Percentiles rank a stretch among this genome's conserved stretches.
Evolutionary conservation across 2,329 filamentous ascomycete genomes (phyloP).

Genomic region (Sporothrix humicola): DNA sequence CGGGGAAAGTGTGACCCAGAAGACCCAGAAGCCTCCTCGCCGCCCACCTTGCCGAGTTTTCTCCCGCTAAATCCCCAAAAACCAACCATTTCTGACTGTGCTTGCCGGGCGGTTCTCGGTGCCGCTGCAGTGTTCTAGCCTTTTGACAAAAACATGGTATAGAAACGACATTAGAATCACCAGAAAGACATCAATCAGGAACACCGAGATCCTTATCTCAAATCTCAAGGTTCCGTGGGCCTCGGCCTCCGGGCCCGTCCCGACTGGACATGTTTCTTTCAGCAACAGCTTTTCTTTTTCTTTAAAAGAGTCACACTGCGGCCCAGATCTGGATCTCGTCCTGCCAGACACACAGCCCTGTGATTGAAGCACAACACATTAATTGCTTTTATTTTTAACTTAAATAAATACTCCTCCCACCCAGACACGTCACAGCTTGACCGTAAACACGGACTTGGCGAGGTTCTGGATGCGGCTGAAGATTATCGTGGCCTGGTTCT

Average conservation of each 20-base stretch:
- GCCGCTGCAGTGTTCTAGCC: not conserved
- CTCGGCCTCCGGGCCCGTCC: not conserved
- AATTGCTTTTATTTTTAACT: no score
- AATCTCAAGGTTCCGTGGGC: not conserved
- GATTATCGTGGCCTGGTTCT: slow-evolving; percentile 12
- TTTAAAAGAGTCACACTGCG: not conserved
- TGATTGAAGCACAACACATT: no score
- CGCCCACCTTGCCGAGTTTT: slow-evolving; percentile 23
- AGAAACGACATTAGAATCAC: not conserved
- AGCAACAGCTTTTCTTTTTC: not conserved
- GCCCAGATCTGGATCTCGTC: not conserved
- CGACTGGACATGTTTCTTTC: not conserved
- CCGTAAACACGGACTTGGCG: not conserved
- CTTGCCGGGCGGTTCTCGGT: slow-evolving; percentile 29
- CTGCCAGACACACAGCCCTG: not conserved
- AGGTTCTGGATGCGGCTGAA: slow-evolving; percentile 12
- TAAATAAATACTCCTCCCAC: not conserved
- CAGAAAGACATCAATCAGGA: no score
- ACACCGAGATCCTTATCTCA: no score
- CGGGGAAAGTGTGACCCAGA: not conserved
- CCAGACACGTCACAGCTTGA: not conserved
- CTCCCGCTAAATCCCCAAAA: not conserved
- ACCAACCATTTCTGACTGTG: not conserved
- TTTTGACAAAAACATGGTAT: not conserved
- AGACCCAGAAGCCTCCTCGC: not conserved